Evolutionary conservation across 2,329 filamentous ascomycete genomes (phyloP).

Genomic region (Fusarium buxicola): DNA sequence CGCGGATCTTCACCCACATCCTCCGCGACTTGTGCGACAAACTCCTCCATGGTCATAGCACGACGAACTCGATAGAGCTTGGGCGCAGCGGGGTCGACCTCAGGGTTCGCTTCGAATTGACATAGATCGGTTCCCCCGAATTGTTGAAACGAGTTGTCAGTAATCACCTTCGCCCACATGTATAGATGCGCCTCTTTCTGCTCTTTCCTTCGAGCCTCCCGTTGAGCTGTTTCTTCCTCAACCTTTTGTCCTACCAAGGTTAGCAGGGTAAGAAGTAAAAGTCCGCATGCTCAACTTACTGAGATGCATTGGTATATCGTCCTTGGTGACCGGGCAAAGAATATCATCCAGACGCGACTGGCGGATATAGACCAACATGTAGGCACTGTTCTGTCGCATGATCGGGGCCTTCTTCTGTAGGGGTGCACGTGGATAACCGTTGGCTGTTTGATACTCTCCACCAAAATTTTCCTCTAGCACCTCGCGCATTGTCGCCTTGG

Average conservation of each 20-base stretch:
- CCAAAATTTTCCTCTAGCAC: slow-evolving; percentile 97
- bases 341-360: slow-evolving; percentile 87
- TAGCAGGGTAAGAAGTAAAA: slow-evolving; percentile 17
- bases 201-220: slow-evolving; percentile 85
- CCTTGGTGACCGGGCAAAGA: slow-evolving; percentile 78
- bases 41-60: slow-evolving; percentile 79
- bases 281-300: slow-evolving; percentile 63
- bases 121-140: slow-evolving; percentile 89
- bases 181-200: slow-evolving; percentile 95
- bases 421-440: slow-evolving; percentile 59
- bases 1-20: slow-evolving; percentile 76
- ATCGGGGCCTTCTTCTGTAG: slow-evolving; percentile 68
- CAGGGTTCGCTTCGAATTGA: slow-evolving; percentile 71
- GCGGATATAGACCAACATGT: slow-evolving; percentile 98
- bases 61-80: slow-evolving; percentile 79
- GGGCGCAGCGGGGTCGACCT: slow-evolving; percentile 77
- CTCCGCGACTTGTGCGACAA: slow-evolving; percentile 76
- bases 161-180: slow-evolving; percentile 84
- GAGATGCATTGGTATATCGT: slow-evolving; percentile 85
- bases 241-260: slow-evolving; percentile 71
- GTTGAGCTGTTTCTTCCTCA: slow-evolving; percentile 81
- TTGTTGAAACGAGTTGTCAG: slow-evolving; percentile 81
- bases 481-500: slow-evolving; percentile 90
- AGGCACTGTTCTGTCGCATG: slow-evolving; percentile 83
- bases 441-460: slow-evolving; percentile 76